phyloP scores from a whole-genome alignment of 2,329 filamentous ascomycete genomes.

The Paraphaeosphaeria sporulosa region DNA sequence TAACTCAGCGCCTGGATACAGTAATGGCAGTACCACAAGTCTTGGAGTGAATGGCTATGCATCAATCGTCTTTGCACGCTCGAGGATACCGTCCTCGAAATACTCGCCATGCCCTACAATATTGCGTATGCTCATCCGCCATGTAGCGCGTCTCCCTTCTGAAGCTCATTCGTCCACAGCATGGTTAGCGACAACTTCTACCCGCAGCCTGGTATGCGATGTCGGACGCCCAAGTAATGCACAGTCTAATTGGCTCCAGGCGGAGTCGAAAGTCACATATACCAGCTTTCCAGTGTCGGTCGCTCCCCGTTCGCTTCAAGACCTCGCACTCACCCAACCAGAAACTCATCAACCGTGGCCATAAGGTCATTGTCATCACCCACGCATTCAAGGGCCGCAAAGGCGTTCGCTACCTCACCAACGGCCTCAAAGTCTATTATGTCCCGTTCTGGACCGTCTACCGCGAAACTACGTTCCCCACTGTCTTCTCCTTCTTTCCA shows the following conservation, averaged over 20 bases:
- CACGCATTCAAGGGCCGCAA: conserved; percentile 92
- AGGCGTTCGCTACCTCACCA: conserved; percentile 93
- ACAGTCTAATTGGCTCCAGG: conserved; percentile 54
- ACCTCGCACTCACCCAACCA: conserved; percentile 39
- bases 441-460: conserved; percentile 97
- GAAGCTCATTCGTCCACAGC: conserved; percentile 46
- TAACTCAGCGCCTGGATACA: conserved; percentile 5
- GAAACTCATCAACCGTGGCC: conserved; percentile 96
- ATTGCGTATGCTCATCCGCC: conserved; percentile 65
- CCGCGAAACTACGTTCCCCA: conserved; percentile 90
- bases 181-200: conserved; percentile 99
- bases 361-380: conserved; percentile 98
- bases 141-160: not conserved
- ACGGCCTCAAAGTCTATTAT: conserved; percentile 97
- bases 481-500: conserved; percentile 98
- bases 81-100: conserved; percentile 31
- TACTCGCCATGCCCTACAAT: conserved; percentile 68
- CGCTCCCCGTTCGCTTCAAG: not conserved
- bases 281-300: conserved; percentile 82
- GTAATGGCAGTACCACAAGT: not conserved
- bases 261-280: conserved; percentile 97
- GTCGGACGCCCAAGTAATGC: not conserved
- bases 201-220: conserved; percentile 76
- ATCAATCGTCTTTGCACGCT: conserved; percentile 16
- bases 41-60: conserved; percentile 31